These are phyloP conservation scores for Physcia stellaris DNA, from an alignment of 495 filamentous ascomycete species.

Conservation along the genomic window DNA sequence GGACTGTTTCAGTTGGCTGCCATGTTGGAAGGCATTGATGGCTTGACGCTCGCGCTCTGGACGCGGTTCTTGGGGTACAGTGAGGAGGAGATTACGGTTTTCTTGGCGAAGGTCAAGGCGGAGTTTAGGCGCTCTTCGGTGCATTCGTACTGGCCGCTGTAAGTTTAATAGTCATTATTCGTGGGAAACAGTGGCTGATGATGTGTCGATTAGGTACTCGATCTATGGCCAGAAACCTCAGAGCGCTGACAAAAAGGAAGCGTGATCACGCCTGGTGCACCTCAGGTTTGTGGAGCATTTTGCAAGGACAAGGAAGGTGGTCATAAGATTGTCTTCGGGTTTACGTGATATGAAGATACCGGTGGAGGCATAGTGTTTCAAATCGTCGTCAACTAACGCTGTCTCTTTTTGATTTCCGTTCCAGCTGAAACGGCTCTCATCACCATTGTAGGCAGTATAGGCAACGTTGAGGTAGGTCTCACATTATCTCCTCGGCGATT, in stretches of 20 bases:
- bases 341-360: too few relatives aligned
- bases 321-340: too few relatives aligned
- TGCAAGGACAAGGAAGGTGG: too few relatives aligned
- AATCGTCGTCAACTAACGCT: too few relatives aligned
- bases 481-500: too few relatives aligned
- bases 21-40: constrained; percentile 44
- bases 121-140: constrained; percentile 17
- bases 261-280: too few relatives aligned
- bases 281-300: too few relatives aligned
- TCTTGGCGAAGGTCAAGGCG: constrained; percentile 15
- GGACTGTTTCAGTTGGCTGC: constrained; percentile 45
- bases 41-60: constrained; percentile 40
- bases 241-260: neutral
- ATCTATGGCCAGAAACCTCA: neutral
- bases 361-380: too few relatives aligned
- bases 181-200: neutral
- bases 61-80: constrained; percentile 36
- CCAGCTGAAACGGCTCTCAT: too few relatives aligned
- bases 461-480: too few relatives aligned
- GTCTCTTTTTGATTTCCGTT: too few relatives aligned
- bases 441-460: too few relatives aligned
- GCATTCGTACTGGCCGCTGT: constrained; percentile 13
- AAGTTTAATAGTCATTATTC: constrained; percentile 4
- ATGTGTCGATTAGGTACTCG: neutral
- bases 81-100: constrained; percentile 15